Percentiles rank a stretch among this genome's conserved stretches.
Evolutionary conservation across 208 protist species (phyloP).

Genomic region (Herpetomonas tarakana): DNA sequence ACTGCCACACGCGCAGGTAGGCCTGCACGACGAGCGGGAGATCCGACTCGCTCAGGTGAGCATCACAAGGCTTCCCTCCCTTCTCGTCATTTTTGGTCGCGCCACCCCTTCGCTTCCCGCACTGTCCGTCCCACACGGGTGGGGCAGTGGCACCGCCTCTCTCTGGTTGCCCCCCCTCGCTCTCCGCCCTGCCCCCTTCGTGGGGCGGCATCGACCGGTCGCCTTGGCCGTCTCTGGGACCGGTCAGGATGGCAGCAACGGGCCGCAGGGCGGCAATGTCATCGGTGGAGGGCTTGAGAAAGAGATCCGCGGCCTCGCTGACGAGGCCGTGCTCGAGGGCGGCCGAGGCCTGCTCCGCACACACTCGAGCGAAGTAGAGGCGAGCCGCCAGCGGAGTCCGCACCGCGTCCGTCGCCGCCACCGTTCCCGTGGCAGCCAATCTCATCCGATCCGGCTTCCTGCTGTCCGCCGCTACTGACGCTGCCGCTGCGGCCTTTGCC

Average conservation of each 20-base stretch:
- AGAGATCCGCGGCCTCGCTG: conserved; percentile 26
- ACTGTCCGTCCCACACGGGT: neutral
- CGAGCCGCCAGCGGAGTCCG: neutral
- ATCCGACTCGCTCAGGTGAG: conserved; percentile 11
- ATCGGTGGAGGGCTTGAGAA: conserved; percentile 11
- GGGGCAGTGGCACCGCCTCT: too few species aligned
- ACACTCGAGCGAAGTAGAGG: conserved; percentile 24
- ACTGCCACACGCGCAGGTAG: conserved; percentile 46
- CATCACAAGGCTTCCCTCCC: neutral
- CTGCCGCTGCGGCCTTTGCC: too few species aligned
- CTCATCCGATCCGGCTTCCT: too few species aligned
- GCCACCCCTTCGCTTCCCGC: neutral
- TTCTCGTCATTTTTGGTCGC: neutral
- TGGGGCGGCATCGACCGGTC: neutral
- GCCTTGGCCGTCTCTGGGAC: too few species aligned
- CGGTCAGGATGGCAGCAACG: conserved; percentile 2
- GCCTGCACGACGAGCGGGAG: conserved; percentile 47
- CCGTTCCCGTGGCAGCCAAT: neutral
- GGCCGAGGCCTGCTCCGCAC: conserved; percentile 24
- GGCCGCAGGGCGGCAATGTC: conserved; percentile 10
- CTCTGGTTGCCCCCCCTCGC: too few species aligned
- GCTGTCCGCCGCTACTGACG: too few species aligned
- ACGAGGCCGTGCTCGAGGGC: conserved; percentile 24
- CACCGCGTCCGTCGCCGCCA: neutral
- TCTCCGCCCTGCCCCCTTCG: neutral